These are phyloP conservation scores for Cnidoscolus chayamansa DNA, from an alignment of 441 rosid species.

Conservation along the genomic window DNA sequence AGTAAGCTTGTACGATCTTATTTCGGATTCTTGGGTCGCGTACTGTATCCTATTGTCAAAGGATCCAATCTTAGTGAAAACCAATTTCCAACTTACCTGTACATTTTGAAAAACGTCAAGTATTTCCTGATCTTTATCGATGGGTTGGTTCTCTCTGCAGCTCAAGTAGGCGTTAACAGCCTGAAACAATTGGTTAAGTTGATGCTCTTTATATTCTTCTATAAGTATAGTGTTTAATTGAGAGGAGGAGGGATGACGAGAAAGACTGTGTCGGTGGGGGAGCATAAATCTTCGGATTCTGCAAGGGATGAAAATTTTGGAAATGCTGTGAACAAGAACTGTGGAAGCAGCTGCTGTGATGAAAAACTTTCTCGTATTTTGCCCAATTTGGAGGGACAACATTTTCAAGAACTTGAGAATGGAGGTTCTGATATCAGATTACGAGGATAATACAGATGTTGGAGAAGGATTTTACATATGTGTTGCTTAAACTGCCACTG, in stretches of 20 bases:
- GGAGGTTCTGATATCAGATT: background rate
- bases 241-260: background rate
- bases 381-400: background rate
- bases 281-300: no score
- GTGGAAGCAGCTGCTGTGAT: background rate
- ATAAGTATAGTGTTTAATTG: background rate
- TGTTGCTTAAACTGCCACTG: background rate
- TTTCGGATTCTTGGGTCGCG: background rate
- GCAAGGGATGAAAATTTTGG: no score
- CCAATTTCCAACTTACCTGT: slow-evolving; percentile 9
- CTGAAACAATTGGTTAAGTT: slow-evolving; percentile 5
- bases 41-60: background rate
- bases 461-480: background rate
- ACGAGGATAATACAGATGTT: background rate
- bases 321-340: background rate
- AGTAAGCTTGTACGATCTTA: slow-evolving; percentile 2
- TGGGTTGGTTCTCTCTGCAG: background rate
- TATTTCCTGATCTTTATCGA: background rate
- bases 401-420: slow-evolving; percentile 1
- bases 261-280: no score
- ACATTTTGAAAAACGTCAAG: background rate
- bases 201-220: background rate
- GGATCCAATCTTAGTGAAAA: background rate
- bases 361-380: background rate
- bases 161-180: background rate